A percentile compares a stretch with the other conserved stretches of the same genome.
These are phyloP conservation scores for Diaporthe vaccinii DNA, from an alignment of 2,329 filamentous ascomycete species.

Conservation along the genomic window DNA sequence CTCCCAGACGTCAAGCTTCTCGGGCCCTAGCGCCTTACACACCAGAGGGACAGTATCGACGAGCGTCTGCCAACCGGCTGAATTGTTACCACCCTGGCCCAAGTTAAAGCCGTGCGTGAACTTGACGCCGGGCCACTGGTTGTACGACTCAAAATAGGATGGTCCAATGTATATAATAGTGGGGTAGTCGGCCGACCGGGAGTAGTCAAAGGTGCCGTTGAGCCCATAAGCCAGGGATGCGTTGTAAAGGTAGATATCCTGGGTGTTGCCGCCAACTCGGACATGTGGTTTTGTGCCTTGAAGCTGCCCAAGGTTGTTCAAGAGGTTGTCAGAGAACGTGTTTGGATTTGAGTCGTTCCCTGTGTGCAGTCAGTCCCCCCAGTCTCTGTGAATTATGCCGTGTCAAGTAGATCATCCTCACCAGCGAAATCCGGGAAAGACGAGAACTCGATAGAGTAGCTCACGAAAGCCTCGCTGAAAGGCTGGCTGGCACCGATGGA, in stretches of 20 bases:
- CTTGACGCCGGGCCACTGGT: constrained; percentile 66
- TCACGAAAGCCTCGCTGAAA: constrained; percentile 55
- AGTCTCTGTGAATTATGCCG: constrained; percentile 55
- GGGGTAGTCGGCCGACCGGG: constrained; percentile 69
- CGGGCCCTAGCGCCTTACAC: constrained; percentile 66
- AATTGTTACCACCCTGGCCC: constrained; percentile 64
- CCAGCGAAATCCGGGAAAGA: constrained; percentile 54
- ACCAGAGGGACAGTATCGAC: constrained; percentile 67
- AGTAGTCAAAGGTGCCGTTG: constrained; percentile 65
- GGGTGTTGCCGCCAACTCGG: constrained; percentile 76
- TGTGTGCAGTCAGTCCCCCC: constrained; percentile 64
- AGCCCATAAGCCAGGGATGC: constrained; percentile 62
- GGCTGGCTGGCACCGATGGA: constrained; percentile 46
- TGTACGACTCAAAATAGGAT: constrained; percentile 74
- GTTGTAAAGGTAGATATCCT: constrained; percentile 75
- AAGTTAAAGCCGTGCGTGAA: constrained; percentile 75
- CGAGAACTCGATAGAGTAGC: constrained; percentile 57
- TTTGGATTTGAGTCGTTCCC: constrained; percentile 69
- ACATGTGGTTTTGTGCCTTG: constrained; percentile 71
- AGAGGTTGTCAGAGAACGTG: constrained; percentile 70
- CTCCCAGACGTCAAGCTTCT: constrained; percentile 69
- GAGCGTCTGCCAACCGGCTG: constrained; percentile 64
- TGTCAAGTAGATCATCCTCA: constrained; percentile 30
- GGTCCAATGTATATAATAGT: constrained; percentile 72
- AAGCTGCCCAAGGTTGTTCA: constrained; percentile 68